Evolutionary conservation across 371 early-diverging fungal genomes (phyloP).

Genomic region (Blakeslea trispora): DNA sequence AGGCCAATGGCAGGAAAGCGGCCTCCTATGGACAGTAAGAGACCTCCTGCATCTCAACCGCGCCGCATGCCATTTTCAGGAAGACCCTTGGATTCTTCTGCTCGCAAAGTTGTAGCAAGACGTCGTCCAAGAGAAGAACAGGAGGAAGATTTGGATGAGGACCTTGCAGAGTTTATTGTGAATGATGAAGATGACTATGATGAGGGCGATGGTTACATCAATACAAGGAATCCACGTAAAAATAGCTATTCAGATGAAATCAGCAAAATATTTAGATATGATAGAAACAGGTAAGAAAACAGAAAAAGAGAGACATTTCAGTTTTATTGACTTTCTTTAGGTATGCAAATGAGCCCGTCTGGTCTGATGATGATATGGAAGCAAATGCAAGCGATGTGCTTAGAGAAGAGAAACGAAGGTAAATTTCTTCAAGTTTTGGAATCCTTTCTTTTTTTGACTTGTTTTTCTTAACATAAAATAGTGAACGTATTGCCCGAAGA

Average conservation of each 20-base stretch:
- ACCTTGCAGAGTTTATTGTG: conserved; percentile 42
- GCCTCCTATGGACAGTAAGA: not conserved
- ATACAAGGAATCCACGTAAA: conserved; percentile 15
- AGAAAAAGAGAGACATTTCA: not conserved
- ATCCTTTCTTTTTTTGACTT: not conserved
- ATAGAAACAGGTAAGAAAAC: conserved; percentile 24
- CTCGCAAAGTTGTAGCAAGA: conserved; percentile 5
- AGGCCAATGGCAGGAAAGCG: not conserved
- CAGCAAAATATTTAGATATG: conserved; percentile 51
- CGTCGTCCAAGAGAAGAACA: conserved; percentile 23
- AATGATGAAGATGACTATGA: conserved; percentile 62
- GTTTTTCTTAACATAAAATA: conserved; percentile 19
- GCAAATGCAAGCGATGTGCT: conserved; percentile 57
- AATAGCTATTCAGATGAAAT: conserved; percentile 46
- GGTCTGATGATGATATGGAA: conserved; percentile 67
- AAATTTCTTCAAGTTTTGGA: not conserved
- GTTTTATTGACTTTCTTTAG: conserved; percentile 25
- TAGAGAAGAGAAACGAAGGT: conserved; percentile 64
- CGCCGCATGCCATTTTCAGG: conserved; percentile 42
- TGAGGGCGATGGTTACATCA: conserved; percentile 26
- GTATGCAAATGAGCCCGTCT: conserved; percentile 49
- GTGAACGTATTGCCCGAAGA: conserved; percentile 57
- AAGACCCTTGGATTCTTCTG: conserved; percentile 20
- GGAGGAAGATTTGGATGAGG: conserved; percentile 38
- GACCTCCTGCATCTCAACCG: conserved; percentile 2